Percentiles rank a stretch among this genome's conserved stretches.
Conservation (phyloP, 352 stramenopile species). For the Phytopythium mirpurense region DNA sequence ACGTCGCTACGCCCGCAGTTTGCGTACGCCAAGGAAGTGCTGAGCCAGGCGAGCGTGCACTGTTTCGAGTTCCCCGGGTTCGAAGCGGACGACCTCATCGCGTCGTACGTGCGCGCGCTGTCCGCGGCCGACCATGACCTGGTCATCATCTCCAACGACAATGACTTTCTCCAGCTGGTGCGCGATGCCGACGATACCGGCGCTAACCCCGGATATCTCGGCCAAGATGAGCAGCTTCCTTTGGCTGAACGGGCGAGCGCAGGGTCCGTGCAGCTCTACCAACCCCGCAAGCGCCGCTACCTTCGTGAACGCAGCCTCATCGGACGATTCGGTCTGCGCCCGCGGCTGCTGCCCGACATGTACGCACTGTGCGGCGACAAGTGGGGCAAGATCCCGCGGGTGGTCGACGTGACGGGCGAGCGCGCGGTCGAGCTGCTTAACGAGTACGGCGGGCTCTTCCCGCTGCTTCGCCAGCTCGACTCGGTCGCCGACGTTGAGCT, state of each 20-base stretch:
- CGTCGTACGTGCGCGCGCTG: slow-evolving; percentile 46
- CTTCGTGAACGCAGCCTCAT: slow-evolving; percentile 54
- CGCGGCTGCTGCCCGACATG: slow-evolving; percentile 52
- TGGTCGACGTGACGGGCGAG: slow-evolving; percentile 50
- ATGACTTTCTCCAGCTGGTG: slow-evolving; percentile 65
- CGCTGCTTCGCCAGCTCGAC: slow-evolving; percentile 61
- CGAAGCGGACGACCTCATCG: slow-evolving; percentile 67
- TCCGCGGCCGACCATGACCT: slow-evolving; percentile 40
- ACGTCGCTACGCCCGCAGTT: slow-evolving; percentile 37
- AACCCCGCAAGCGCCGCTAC: slow-evolving; percentile 65
- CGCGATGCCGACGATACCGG: slow-evolving; percentile 8
- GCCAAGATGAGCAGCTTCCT: not conserved
- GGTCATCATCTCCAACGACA: slow-evolving; percentile 65
- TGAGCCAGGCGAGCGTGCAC: slow-evolving; percentile 30
- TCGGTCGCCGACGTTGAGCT: slow-evolving; percentile 42
- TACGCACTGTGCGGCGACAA: slow-evolving; percentile 57
- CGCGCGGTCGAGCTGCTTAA: slow-evolving; percentile 58
- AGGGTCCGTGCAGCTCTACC: slow-evolving; percentile 56
- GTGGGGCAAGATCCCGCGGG: slow-evolving; percentile 64
- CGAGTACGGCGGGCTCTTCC: slow-evolving; percentile 47
- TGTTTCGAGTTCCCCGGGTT: slow-evolving; percentile 43
- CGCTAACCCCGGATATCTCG: not conserved
- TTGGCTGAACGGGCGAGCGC: not conserved
- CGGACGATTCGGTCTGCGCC: slow-evolving; percentile 47
- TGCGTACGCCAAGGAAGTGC: slow-evolving; percentile 22